phyloP scores from a whole-genome alignment of 441 rosid species.

The Hura crepitans region DNA sequence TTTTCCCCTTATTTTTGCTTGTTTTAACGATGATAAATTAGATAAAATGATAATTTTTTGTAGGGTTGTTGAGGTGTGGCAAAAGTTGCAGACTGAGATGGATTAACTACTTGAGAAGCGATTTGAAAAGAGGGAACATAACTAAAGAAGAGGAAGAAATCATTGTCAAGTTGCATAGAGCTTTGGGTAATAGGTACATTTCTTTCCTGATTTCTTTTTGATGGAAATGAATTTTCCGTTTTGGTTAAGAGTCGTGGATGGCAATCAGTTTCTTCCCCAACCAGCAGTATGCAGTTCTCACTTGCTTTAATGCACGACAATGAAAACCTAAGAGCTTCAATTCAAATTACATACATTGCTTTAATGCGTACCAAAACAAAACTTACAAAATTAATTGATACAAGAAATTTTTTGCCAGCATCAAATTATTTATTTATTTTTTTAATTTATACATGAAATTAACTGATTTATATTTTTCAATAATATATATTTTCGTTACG shows the following conservation, averaged over 20 bases:
- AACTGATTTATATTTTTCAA: too few species aligned
- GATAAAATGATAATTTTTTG: neutral
- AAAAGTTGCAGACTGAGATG: slow-evolving; percentile 93
- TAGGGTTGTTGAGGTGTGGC: slow-evolving; percentile 80
- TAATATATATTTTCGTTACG: too few species aligned
- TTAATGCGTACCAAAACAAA: neutral
- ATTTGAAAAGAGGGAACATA: slow-evolving; percentile 76
- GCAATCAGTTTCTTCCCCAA: neutral
- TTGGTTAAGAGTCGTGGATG: too few species aligned
- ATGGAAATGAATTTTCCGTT: neutral
- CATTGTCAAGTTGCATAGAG: slow-evolving; percentile 60
- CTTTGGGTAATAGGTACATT: slow-evolving; percentile 66
- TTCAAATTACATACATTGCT: neutral
- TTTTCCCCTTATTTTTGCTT: too few species aligned
- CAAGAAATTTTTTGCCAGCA: too few species aligned
- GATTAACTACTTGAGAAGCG: slow-evolving; percentile 75
- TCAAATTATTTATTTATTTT: too few species aligned
- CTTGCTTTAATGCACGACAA: neutral
- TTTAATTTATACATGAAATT: too few species aligned
- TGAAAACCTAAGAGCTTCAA: neutral
- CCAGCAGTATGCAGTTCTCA: neutral
- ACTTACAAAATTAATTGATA: too few species aligned
- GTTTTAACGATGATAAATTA: too few species aligned
- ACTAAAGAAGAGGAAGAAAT: slow-evolving; percentile 63
- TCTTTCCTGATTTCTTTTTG: neutral